Base-by-base conservation (phyloP, 2,329 filamentous ascomycete species). In the Dendrostoma leiphaemia region DNA sequence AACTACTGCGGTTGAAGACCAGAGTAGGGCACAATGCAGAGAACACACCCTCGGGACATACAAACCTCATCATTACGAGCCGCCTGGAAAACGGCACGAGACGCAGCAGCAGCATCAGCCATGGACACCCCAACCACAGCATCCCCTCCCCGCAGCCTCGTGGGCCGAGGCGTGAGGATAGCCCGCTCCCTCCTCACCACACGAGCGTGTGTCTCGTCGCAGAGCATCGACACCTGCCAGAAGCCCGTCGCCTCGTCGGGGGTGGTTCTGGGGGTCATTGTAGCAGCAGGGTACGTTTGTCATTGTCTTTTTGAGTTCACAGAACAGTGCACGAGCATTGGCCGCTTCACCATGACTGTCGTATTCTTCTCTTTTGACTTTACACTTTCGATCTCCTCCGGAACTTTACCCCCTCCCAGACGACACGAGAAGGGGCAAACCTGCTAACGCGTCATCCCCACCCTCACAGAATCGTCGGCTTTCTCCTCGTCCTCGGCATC, bases 201-300 rank as follows among this genome's bases (percentile, higher is more conserved):
- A 17, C 55, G 52, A 9, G 41, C 35, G 12, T 58, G 56, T 19
- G 35, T 58, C 19, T 15, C 34, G 1, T 46, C 41, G 13, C 26
- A 37, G 19, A 28, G 32, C 8, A 38, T 55, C 26, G 43, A 58
- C 52, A 58, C 56, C 40, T 58, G 56, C 38, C 52, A 58, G 48
- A 58, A 58, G 38, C 56, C 56, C n/a, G 53, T 48, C 32, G 19
- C 40, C 4, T 58, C 56, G 9, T 48, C 56, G 41, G 32, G 54
- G 31, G 31, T 32, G 1, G 45, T 48, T 4, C 50, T 58, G 31
- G 56, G 56, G n/a, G 31, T 55, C 19, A 44, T 55, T 40, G 37
- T 51, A 40, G 56, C 44, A n/a, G 43, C 43, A 13, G 56, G 56
- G 56, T 58, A 58, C 10, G 56, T 52, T 13, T 35, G 13, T 9